Base-by-base conservation (phyloP, 164 flowering plant genomes). In the Cinnamomum micranthum region DNA sequence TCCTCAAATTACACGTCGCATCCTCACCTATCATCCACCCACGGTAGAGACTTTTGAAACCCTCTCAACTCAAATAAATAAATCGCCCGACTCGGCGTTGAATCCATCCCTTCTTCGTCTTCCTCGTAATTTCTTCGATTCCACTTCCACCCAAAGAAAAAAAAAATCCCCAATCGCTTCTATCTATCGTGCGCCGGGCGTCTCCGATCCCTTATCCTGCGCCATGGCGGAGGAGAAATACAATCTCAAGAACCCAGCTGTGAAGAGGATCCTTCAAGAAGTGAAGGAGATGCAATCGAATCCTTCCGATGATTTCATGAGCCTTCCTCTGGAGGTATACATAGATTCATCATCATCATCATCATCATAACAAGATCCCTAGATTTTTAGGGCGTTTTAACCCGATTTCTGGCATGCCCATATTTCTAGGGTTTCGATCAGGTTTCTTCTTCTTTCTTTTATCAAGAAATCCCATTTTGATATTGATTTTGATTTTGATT, bases 221-320 rank as follows among this genome's bases (percentile, higher is more conserved):
- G 31, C 67, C 28, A 73, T 73, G 75, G 75, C 72, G 80, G 91
- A 82, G 72, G 98, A 89, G 68, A 89, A 83, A 87, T 89, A 88
- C 89, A 95, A 93, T 63, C 82, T 86, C 84, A 95, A 95, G 86
- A 95, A 95, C 73, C 92, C 99, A 13, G 91, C 94, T 31, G 99
- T 95, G 85, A 95, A 95, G 92, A 79, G 99, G 85, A 95, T 95
- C 55, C 83, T 95, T 52, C 98, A 93, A 85, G 99, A 95, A 83
- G 89, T 91, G 62, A 95, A 92, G 75, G 99, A 95, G 89, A 91
- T 93, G 99, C 98, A 95, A 77, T 82, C 90, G 1, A 95, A 92
- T 75, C 98, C 99, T 31, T 92, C 96, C 33, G 93, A 90, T 75
- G 99, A 95, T 85, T 95, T 92, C 91, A 91, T 87, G 89, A 90